phyloP scores from a whole-genome alignment of 495 filamentous ascomycete species.

The Trichoderma virens region DNA sequence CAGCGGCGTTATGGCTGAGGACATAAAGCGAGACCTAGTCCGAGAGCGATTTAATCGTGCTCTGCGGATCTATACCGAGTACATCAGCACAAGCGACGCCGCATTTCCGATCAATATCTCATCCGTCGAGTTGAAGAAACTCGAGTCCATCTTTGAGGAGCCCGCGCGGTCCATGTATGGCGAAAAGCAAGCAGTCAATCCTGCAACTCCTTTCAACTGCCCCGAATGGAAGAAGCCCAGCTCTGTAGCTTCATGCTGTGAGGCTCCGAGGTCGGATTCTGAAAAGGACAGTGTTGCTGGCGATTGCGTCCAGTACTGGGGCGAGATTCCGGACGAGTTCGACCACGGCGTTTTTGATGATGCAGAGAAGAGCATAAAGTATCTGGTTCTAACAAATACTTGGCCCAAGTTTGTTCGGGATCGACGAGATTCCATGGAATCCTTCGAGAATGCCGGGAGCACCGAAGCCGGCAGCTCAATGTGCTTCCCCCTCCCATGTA shows the following conservation, averaged over 20 bases:
- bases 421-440: conserved; percentile 16
- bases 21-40: conserved; percentile 16
- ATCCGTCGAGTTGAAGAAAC: conserved; percentile 19
- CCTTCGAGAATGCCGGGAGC: conserved; percentile 8
- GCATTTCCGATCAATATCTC: conserved; percentile 58
- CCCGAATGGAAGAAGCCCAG: conserved; percentile 9
- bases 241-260: conserved; percentile 17
- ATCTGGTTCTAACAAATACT: conserved; percentile 61
- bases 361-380: conserved; percentile 56
- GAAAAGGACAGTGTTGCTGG: not conserved
- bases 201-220: conserved; percentile 19
- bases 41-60: conserved; percentile 42
- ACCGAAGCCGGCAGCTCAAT: not conserved
- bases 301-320: conserved; percentile 15
- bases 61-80: conserved; percentile 49
- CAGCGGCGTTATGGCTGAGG: not conserved
- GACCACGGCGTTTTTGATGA: conserved; percentile 47
- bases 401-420: conserved; percentile 56
- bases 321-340: conserved; percentile 43
- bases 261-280: not conserved
- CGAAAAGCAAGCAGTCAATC: conserved; percentile 8
- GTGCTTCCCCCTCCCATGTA: not conserved
- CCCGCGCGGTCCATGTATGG: conserved; percentile 19
- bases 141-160: conserved; percentile 25
- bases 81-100: conserved; percentile 46